phyloP scores from a whole-genome alignment of 345 rosid genomes.

The Eucalyptus brandiana region DNA sequence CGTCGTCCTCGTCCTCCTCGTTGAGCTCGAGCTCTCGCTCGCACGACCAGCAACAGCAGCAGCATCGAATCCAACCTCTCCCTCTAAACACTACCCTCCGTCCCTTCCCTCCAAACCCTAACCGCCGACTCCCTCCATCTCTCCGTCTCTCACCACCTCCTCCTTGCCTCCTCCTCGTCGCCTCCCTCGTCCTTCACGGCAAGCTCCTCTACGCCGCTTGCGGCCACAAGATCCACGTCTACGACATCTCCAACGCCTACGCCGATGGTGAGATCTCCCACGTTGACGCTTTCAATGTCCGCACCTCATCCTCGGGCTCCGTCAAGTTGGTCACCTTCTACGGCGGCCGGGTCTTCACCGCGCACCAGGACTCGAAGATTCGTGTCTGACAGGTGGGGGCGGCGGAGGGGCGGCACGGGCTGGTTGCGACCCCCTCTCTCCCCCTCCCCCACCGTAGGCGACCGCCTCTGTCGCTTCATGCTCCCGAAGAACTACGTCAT shows the following conservation, averaged over 20 bases:
- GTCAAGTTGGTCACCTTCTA: constrained; percentile 50
- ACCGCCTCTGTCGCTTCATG: constrained; percentile 54
- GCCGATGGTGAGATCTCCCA: constrained; percentile 15
- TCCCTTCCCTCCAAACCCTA: constrained; percentile 56
- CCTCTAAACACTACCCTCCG: constrained; percentile 70
- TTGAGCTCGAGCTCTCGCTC: not conserved
- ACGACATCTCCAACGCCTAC: constrained; percentile 25
- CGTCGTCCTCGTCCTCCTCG: not conserved
- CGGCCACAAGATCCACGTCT: constrained; percentile 51
- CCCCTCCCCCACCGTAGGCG: constrained; percentile 68
- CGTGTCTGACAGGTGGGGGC: constrained; percentile 60
- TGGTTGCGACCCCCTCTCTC: constrained; percentile 46
- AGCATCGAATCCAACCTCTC: constrained; percentile 56
- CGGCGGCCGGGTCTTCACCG: constrained; percentile 43
- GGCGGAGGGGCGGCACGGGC: constrained; percentile 17
- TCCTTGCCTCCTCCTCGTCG: constrained; percentile 23
- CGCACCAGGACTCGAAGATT: constrained; percentile 80
- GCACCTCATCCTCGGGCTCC: constrained; percentile 47
- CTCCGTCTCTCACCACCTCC: constrained; percentile 27
- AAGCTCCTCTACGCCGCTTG: constrained; percentile 52
- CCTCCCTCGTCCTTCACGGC: constrained; percentile 46
- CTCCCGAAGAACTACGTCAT: constrained; percentile 73
- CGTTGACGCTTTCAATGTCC: constrained; percentile 29
- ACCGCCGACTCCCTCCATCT: constrained; percentile 18
- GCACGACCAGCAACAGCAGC: constrained; percentile 16